Evolutionary conservation across 495 filamentous ascomycete genomes (phyloP), one percentile per base, ranked within the genome.

Genomic region (Hypoxylon cercidicola): DNA sequence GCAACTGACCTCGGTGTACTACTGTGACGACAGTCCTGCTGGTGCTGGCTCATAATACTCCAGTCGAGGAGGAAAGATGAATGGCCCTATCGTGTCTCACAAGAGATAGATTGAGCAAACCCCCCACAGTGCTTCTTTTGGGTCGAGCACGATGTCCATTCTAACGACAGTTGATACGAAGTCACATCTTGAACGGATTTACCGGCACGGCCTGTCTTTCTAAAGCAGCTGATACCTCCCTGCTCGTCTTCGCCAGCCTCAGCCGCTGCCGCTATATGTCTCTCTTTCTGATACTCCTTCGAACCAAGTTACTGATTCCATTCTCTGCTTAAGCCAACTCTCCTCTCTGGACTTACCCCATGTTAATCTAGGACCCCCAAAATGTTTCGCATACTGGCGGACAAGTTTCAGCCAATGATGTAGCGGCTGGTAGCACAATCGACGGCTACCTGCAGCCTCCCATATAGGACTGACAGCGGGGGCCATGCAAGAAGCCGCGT

Each of bases 381-480:
- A 64, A 51, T 64, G 60, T 69, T 61, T 64, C 55, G 49, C 60
- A 60, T 64, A 57, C 50, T 61, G 55, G 34, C 60, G 60, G 34
- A 59, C 55, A 43, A 51, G 60, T 61, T 69, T 64, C 55, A 69
- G 50, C 61, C 60, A 69, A 69, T 69, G 60, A 46, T 64, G 40
- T 61, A 64, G 56, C 61, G 66, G 66, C 55, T 40, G 51, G 61
- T 69, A 34, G 45, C 25, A 69, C 66, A 48, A 57, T 56, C 15
- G n/a, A 25, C 66, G 66, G 66, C 60, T 60, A 61, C 44, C 50
- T 56, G 62, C 71, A 73, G 60, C 25, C 45, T 61, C 50, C 28
- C 60, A 61, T 71, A 64, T 56, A 71, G 63, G 57, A 70, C 65
- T 73, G 64, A 71, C 68, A 71, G 71, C 62, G 65, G 69, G 65